Evolutionary conservation across 2,329 filamentous ascomycete genomes (phyloP).

Genomic region (Epichloe gansuensis): DNA sequence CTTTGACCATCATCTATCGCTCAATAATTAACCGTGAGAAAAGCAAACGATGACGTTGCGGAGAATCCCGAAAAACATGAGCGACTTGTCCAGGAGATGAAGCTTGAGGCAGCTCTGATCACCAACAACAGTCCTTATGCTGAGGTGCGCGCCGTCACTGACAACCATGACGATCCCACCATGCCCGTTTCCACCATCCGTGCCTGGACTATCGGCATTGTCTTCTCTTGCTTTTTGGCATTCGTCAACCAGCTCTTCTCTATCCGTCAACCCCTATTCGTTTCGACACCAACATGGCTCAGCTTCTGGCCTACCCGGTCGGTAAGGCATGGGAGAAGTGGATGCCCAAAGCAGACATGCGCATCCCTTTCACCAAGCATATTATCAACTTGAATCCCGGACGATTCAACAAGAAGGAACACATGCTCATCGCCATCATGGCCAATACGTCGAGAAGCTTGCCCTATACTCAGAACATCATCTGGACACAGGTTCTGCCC

Average conservation of each 20-base stretch:
- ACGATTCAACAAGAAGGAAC: slow-evolving; percentile 47
- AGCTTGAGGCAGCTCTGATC: slow-evolving; percentile 40
- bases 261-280: slow-evolving; percentile 43
- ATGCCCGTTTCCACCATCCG: slow-evolving; percentile 42
- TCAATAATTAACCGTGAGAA: slow-evolving; percentile 20
- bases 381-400: slow-evolving; percentile 39
- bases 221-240: slow-evolving; percentile 35
- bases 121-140: slow-evolving; percentile 45
- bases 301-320: slow-evolving; percentile 43
- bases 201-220: slow-evolving; percentile 39
- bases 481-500: slow-evolving; percentile 40
- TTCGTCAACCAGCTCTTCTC: slow-evolving; percentile 47
- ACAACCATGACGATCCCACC: slow-evolving; percentile 40
- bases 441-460: slow-evolving; percentile 44
- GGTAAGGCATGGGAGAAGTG: slow-evolving; percentile 37
- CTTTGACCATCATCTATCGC: no score
- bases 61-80: slow-evolving; percentile 33
- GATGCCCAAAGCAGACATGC: slow-evolving; percentile 38
- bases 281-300: slow-evolving; percentile 43
- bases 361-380: slow-evolving; percentile 25
- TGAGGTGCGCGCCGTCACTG: slow-evolving; percentile 43
- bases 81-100: slow-evolving; percentile 40
- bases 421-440: slow-evolving; percentile 50
- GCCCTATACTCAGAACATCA: slow-evolving; percentile 43
- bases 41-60: slow-evolving; percentile 33